These are phyloP conservation scores for Zygosaccharomyces bailii DNA, from an alignment of 805 yeast genomes.

Conservation along the genomic window DNA sequence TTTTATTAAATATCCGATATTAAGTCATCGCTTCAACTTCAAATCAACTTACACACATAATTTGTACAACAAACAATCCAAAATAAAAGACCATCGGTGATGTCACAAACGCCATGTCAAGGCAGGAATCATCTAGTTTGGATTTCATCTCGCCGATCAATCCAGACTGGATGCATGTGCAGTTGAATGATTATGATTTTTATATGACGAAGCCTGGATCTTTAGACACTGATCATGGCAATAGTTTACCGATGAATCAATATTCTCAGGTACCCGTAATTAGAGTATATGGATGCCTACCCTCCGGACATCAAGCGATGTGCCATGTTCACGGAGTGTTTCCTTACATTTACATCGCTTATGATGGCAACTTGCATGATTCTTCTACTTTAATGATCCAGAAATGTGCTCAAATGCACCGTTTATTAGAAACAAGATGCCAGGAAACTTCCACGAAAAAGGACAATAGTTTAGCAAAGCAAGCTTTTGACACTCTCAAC, in stretches of 20 bases:
- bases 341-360: conserved; percentile 75
- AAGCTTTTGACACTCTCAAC: conserved; percentile 24
- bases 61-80: not conserved
- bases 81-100: not conserved
- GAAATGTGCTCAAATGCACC: conserved; percentile 41
- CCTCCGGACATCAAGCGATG: conserved; percentile 54
- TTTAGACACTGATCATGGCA: conserved; percentile 47
- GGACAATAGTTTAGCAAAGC: conserved; percentile 5
- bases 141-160: conserved; percentile 15
- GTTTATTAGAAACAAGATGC: conserved; percentile 45
- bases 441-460: conserved; percentile 37
- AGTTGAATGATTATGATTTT: conserved; percentile 62
- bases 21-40: not conserved
- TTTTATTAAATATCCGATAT: not conserved
- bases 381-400: conserved; percentile 26
- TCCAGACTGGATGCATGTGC: conserved; percentile 40
- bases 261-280: conserved; percentile 64
- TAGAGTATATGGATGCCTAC: conserved; percentile 69
- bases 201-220: conserved; percentile 55
- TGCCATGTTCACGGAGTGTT: conserved; percentile 80
- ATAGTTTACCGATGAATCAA: conserved; percentile 32
- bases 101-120: conserved; percentile 17
- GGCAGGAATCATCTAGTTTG: conserved; percentile 15
- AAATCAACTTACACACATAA: conserved; percentile 3
- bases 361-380: conserved; percentile 41